Base-by-base conservation (phyloP, 164 flowering plant species). In the Nymphaea thermarum region DNA sequence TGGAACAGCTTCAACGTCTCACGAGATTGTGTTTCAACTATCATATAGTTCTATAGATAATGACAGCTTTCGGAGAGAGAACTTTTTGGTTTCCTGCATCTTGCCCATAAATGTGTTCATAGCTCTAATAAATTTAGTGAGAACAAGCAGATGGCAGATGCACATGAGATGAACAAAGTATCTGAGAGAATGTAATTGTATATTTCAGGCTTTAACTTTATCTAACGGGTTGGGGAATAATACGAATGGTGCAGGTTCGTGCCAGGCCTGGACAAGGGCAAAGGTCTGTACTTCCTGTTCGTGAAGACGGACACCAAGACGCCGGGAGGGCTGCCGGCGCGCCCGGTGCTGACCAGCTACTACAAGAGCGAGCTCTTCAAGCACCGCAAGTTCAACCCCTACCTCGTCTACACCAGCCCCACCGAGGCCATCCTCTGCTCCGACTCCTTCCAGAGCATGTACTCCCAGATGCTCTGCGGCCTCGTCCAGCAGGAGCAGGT, bases 401-500 rank as follows among this genome's bases (percentile, higher is more conserved):
- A 75, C 71, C 73, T 64, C 63, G 80, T 72, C 64, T 72, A 71
- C 73, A 82, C 85, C 45, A 82, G 82, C 78, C 81, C 85, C 17
- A 76, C 67, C 70, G 85, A 82, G 64, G 71, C 83, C 66, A 76
- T 82, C 42, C 81, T 78, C 42, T 82, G 85, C 66, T 63, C 78
- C 2, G 85, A 82, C 69, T 75, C 80, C 2, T 82, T 77, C 75
- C 84, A 82, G 45, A 75, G 81, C 82, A 82, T 82, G 82, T 82
- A 82, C 69, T 17, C 81, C 67, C 84, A 79, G 66, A 74, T 82
- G 84, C 77, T 82, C 65, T 77, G 82, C 69, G 84, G 82, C 66
- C 80, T 82, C 68, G 65, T 74, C 71, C 73, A 77, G 15, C 77
- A 77, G 55, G 42, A 65, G 2, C 72, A 72, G 7, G 85, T 82